Evolutionary conservation across 768 basidiomycete species (phyloP).

Genomic region (Fomitopsis pulvina): DNA sequence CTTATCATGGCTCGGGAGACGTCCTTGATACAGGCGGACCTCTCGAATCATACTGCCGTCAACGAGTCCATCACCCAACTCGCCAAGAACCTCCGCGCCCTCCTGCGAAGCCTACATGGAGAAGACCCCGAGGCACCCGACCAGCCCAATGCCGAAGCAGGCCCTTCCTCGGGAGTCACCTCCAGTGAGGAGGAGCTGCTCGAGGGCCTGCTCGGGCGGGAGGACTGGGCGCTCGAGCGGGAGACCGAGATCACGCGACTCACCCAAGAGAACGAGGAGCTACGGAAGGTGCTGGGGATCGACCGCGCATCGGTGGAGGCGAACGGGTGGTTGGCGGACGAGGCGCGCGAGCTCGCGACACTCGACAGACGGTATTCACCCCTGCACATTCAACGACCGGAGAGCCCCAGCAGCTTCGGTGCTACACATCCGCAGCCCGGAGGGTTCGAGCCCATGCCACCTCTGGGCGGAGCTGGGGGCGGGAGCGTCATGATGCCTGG

Average conservation of each 20-base stretch:
- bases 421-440: slow-evolving; percentile 24
- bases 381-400: neutral
- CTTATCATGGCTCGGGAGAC: slow-evolving; percentile 64
- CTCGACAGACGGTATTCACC: slow-evolving; percentile 7
- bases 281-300: slow-evolving; percentile 73
- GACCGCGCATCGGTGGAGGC: slow-evolving; percentile 48
- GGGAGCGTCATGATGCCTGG: neutral
- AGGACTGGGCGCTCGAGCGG: slow-evolving; percentile 85
- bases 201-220: slow-evolving; percentile 27
- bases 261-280: slow-evolving; percentile 73
- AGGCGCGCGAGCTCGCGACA: slow-evolving; percentile 32
- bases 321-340: slow-evolving; percentile 42
- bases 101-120: slow-evolving; percentile 64
- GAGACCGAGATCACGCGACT: slow-evolving; percentile 83
- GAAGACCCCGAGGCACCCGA: slow-evolving; percentile 32
- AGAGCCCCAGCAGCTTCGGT: slow-evolving; percentile 2
- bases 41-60: slow-evolving; percentile 52
- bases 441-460: slow-evolving; percentile 4
- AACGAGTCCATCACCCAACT: slow-evolving; percentile 68
- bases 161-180: slow-evolving; percentile 19
- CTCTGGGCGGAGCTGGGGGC: neutral
- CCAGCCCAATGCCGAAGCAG: neutral
- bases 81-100: slow-evolving; percentile 59
- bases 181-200: slow-evolving; percentile 39
- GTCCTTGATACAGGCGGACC: slow-evolving; percentile 46